phyloP scores from a whole-genome alignment of 2,329 filamentous ascomycete genomes.

The Neofusicoccum kwambonambiense region DNA sequence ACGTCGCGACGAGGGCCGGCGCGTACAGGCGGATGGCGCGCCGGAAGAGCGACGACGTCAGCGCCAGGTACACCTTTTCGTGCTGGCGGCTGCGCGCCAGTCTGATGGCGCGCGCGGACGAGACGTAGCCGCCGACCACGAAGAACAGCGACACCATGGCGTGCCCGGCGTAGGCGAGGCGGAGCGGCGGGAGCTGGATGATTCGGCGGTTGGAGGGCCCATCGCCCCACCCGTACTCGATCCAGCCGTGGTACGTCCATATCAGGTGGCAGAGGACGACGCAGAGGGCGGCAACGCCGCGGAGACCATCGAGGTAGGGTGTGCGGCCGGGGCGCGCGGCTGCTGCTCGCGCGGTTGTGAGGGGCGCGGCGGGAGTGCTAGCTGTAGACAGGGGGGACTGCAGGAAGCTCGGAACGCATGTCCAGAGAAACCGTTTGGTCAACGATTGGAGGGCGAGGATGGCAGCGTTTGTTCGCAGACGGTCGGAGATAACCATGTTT shows the following conservation, averaged over 20 bases:
- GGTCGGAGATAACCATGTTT: too few species aligned
- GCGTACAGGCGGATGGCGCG: constrained; percentile 38
- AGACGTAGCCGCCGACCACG: constrained; percentile 49
- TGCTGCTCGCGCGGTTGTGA: too few species aligned
- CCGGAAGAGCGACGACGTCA: constrained; percentile 46
- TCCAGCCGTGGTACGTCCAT: neutral
- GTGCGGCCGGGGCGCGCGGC: neutral
- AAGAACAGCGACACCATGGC: constrained; percentile 51
- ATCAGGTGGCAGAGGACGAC: neutral
- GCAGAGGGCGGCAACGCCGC: neutral
- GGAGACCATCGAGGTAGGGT: neutral
- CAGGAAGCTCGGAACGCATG: neutral
- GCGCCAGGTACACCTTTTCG: constrained; percentile 31
- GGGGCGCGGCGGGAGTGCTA: too few species aligned
- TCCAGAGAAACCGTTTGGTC: neutral
- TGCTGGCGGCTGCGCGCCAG: constrained; percentile 42
- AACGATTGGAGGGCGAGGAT: neutral
- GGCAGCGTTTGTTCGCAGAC: too few species aligned
- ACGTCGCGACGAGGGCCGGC: constrained; percentile 20
- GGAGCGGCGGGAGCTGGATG: constrained; percentile 21
- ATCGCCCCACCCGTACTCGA: constrained; percentile 14
- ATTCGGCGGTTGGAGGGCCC: constrained; percentile 16
- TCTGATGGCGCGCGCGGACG: constrained; percentile 32
- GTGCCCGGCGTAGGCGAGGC: constrained; percentile 34
- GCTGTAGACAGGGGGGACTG: neutral